Conservation (phyloP, 1,284 basidiomycete genomes). For the Pterula multifida region DNA sequence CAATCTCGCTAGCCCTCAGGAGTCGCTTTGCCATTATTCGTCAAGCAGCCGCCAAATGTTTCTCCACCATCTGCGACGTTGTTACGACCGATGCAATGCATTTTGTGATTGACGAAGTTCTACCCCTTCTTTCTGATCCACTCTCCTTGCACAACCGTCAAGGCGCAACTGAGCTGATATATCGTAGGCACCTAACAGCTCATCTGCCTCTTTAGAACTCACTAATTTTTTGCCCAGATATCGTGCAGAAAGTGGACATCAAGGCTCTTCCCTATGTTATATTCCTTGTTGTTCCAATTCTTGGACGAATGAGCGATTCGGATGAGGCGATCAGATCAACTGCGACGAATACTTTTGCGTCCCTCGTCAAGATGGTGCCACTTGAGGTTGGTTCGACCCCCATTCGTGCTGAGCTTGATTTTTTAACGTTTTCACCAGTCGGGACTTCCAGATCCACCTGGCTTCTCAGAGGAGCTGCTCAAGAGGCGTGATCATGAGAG, state of each 20-base stretch:
- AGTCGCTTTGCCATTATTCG: slow-evolving; percentile 85
- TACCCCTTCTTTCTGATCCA: slow-evolving; percentile 83
- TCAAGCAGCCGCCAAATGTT: slow-evolving; percentile 76
- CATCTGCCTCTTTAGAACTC: slow-evolving; percentile 7
- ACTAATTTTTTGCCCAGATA: slow-evolving; percentile 43
- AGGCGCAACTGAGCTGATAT: slow-evolving; percentile 83
- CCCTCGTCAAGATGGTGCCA: slow-evolving; percentile 98
- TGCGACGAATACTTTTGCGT: slow-evolving; percentile 94
- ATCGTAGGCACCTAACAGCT: slow-evolving; percentile 39
- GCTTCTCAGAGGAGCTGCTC: slow-evolving; percentile 85
- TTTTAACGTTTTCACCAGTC: slow-evolving; percentile 35
- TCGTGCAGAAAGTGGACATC: slow-evolving; percentile 86
- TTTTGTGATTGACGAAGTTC: slow-evolving; percentile 73
- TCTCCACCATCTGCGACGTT: slow-evolving; percentile 80
- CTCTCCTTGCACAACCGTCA: slow-evolving; percentile 72
- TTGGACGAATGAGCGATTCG: slow-evolving; percentile 94
- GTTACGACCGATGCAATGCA: slow-evolving; percentile 83
- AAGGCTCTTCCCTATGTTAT: slow-evolving; percentile 95
- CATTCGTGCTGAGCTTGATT: background rate
- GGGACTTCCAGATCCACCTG: slow-evolving; percentile 89
- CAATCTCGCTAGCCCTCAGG: slow-evolving; percentile 65
- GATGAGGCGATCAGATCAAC: slow-evolving; percentile 88
- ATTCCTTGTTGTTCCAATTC: slow-evolving; percentile 91
- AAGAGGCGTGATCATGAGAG: slow-evolving; percentile 82
- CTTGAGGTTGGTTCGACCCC: slow-evolving; percentile 57